Evolutionary conservation across 2,329 filamentous ascomycete genomes (phyloP).

Genomic region (Colletotrichum salicis): DNA sequence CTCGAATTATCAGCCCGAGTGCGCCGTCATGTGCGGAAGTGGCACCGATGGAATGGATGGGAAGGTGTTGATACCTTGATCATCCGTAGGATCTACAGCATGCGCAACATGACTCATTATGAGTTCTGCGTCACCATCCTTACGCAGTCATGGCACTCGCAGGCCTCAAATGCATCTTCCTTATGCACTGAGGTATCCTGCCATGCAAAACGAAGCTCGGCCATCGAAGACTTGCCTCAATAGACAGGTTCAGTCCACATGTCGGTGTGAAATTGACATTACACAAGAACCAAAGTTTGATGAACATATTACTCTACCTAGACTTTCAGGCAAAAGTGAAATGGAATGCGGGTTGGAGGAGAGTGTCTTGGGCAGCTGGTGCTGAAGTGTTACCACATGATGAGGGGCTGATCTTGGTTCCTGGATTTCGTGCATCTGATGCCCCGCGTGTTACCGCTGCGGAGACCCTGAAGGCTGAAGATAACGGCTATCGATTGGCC

Average conservation of each 20-base stretch:
- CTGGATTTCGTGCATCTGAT: constrained; percentile 20
- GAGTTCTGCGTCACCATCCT: background rate
- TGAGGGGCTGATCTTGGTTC: background rate
- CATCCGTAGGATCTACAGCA: background rate
- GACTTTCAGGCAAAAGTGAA: background rate
- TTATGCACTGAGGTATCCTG: background rate
- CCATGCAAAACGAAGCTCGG: background rate
- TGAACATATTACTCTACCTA: background rate
- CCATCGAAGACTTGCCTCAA: background rate
- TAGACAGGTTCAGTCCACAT: background rate
- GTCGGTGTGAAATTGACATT: background rate
- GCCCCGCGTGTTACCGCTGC: constrained; percentile 19
- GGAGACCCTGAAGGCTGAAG: background rate
- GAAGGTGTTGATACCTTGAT: background rate
- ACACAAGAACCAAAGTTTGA: background rate
- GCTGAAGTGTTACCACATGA: background rate
- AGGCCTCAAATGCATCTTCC: background rate
- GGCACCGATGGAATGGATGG: background rate
- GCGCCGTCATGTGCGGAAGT: background rate
- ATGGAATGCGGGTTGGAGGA: background rate
- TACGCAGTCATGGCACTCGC: background rate
- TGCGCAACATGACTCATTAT: background rate
- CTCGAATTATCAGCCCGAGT: background rate
- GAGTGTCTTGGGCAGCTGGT: background rate
- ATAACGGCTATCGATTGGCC: background rate